Conservation (phyloP, 495 filamentous ascomycete genomes). For the Immersiella caudata region DNA sequence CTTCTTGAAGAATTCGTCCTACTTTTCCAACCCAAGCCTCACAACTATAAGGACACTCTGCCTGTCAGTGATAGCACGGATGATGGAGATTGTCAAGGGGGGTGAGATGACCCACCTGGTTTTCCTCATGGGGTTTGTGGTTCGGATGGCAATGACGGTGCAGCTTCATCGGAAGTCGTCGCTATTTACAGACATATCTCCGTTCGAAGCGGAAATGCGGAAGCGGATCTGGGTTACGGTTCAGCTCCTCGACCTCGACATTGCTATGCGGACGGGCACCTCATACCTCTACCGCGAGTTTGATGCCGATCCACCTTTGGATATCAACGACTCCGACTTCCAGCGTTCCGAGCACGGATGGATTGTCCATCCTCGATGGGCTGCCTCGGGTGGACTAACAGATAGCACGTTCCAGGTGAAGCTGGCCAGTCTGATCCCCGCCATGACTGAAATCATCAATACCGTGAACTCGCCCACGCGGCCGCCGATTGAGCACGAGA, state of each 20-base stretch:
- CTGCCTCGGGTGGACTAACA: slow-evolving; percentile 2
- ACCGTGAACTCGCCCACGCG: slow-evolving; percentile 29
- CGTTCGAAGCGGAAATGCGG: slow-evolving; percentile 47
- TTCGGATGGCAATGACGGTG: slow-evolving; percentile 28
- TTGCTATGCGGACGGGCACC: slow-evolving; percentile 43
- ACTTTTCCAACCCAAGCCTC: slow-evolving; percentile 24
- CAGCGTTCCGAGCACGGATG: slow-evolving; percentile 27
- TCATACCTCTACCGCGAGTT: slow-evolving; percentile 25
- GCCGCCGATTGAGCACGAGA: slow-evolving; percentile 19
- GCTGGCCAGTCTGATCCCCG: slow-evolving; percentile 24
- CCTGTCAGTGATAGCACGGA: slow-evolving; percentile 27
- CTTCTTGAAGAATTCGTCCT: slow-evolving; percentile 27
- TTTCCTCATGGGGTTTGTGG: slow-evolving; percentile 30
- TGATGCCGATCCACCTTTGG: slow-evolving; percentile 25
- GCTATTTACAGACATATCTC: slow-evolving; percentile 47
- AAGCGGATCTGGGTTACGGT: slow-evolving; percentile 47
- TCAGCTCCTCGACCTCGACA: slow-evolving; percentile 41
- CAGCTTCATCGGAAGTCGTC: slow-evolving; percentile 28
- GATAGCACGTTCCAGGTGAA: slow-evolving; percentile 32
- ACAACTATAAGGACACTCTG: slow-evolving; percentile 30
- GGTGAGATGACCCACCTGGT: slow-evolving; percentile 24
- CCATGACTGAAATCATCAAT: slow-evolving; percentile 24
- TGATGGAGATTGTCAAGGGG: slow-evolving; percentile 32
- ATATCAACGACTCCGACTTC: slow-evolving; percentile 30
- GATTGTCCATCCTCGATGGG: slow-evolving; percentile 20